Conservation (phyloP, 2,329 filamentous ascomycete genomes). For the Sporothrix pallida region DNA sequence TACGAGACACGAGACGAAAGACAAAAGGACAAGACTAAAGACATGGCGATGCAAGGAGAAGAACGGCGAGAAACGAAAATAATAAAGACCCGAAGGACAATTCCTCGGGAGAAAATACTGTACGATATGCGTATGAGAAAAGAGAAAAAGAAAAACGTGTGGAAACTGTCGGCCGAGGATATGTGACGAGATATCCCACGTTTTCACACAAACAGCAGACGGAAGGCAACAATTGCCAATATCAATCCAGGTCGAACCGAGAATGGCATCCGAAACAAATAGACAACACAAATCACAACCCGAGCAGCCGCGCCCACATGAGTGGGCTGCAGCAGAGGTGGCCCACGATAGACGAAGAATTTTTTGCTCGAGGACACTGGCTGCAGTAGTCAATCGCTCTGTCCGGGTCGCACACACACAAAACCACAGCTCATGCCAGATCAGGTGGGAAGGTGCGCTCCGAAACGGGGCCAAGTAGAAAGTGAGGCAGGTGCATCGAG, state of each 20-base stretch:
- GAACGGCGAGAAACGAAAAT: not conserved
- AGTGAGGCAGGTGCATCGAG: constrained; percentile 7
- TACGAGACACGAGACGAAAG: not conserved
- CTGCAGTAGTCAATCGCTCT: constrained; percentile 21
- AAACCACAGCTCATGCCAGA: not conserved
- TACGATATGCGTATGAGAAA: not conserved
- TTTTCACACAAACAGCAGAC: not conserved
- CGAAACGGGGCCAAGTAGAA: not conserved
- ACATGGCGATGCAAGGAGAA: constrained; percentile 17
- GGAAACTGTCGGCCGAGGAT: constrained; percentile 24
- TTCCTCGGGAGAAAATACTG: no score
- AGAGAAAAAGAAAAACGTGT: not conserved
- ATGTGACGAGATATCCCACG: not conserved
- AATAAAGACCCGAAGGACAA: not conserved
- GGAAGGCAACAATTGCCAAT: not conserved
- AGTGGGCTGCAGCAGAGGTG: constrained; percentile 9
- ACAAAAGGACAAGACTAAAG: not conserved
- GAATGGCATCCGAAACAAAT: no score
- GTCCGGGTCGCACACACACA: constrained; percentile 22
- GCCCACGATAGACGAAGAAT: constrained; percentile 7
- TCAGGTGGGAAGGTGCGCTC: constrained; percentile 12
- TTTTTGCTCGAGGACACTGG: not conserved
- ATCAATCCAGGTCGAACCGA: not conserved
- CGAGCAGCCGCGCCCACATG: constrained; percentile 13
- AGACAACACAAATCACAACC: not conserved